Base-by-base conservation (phyloP, 345 rosid genomes). In the Barbarea vulgaris region DNA sequence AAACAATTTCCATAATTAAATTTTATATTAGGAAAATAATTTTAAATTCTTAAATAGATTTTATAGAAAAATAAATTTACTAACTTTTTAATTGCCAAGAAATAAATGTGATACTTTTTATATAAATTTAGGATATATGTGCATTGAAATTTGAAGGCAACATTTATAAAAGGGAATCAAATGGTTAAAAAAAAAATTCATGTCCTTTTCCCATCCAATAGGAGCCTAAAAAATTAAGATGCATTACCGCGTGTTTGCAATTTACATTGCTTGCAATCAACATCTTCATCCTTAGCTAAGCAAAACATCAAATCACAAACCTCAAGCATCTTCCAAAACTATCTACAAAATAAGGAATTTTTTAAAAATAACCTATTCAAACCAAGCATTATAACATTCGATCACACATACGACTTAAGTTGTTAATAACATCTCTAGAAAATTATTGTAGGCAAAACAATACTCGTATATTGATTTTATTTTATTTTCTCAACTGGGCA, bases 261-360 rank as follows among this genome's bases (percentile, higher is more conserved):
- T 7, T 36, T 34, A 31, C 66, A 46, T 63, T 64, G 60, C 76
- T 70, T 77, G 76, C 72, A 77, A 70, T 77, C 77, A 48, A 71
- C 27, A 52, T 12, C 69, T 50, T 50, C 50, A 66, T 28, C 63
- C 12, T 31, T 41, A 12, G 4, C 5, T 39, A 71, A 70, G 77
- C 73, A 77, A 77, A 28, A 44, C 61, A 70, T 70, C 52, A 77
- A 64, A 64, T 70, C 47, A 56, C 37, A 56, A 77, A 71, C 44
- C 81, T 71, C 47, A 72, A 50, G 51, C 42, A 58, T 44, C 44
- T 64, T 24, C 77, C 27, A 47, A 64, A 64, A 6, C 22, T 28
- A 70, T 64, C 67, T 42, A 24, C 12, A 28, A 69, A 52, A n/a
- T n/a, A 41, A 30, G 36, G 46, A 68, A 21, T n/a, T 30, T 58